phyloP scores from a whole-genome alignment of 1,284 basidiomycete species.

The Stygiomarasmius scandens region DNA sequence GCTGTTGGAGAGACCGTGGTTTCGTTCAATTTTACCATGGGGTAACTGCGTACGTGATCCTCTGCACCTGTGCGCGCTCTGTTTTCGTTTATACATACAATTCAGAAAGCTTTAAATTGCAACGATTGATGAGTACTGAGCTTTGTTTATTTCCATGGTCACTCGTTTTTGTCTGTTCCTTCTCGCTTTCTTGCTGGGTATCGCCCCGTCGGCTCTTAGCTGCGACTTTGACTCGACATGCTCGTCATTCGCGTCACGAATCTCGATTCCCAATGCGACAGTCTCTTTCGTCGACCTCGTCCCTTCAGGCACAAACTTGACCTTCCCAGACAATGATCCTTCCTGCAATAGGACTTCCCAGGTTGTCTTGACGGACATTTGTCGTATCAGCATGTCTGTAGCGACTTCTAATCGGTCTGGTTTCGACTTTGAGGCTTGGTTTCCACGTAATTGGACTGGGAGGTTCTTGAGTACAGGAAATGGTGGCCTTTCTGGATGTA shows the following conservation, averaged over 20 bases:
- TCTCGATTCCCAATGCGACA: not conserved
- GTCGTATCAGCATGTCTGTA: constrained; percentile 6
- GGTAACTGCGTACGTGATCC: too few species aligned
- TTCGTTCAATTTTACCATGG: too few species aligned
- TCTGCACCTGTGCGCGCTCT: too few species aligned
- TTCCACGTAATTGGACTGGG: constrained; percentile 13
- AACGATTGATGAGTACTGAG: too few species aligned
- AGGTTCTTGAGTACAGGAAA: constrained; percentile 14
- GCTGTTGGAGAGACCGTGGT: too few species aligned
- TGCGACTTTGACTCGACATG: constrained; percentile 1
- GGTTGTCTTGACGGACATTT: not conserved
- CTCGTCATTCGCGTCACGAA: not conserved
- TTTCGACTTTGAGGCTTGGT: constrained; percentile 11
- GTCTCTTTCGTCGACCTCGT: constrained; percentile 3
- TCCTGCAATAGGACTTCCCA: constrained; percentile 1
- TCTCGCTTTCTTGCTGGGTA: too few species aligned
- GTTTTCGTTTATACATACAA: too few species aligned
- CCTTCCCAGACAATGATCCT: constrained; percentile 1
- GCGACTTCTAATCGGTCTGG: constrained; percentile 7
- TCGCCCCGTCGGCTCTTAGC: too few species aligned
- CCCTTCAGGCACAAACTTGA: not conserved
- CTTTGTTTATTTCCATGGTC: too few species aligned
- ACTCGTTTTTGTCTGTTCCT: too few species aligned
- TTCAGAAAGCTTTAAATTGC: too few species aligned
- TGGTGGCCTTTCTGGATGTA: constrained; percentile 13